A percentile compares a stretch with the other conserved stretches of the same genome.
phyloP scores from a whole-genome alignment of 306 rosid species.

The Vachellia pachyceras region DNA sequence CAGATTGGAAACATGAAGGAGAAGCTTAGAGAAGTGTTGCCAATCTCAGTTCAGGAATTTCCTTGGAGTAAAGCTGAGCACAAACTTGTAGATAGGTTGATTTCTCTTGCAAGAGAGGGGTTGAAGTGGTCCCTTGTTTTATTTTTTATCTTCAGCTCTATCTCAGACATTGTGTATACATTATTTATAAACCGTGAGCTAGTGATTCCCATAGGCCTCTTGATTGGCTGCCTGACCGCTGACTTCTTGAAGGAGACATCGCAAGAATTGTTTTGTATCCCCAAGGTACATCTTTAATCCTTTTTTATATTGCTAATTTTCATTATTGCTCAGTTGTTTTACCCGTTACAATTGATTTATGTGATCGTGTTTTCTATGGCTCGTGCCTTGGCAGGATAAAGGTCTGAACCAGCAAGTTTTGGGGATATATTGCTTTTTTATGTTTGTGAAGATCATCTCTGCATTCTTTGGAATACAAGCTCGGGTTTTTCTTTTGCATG shows the following conservation, averaged over 20 bases:
- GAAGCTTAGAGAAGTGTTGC: constrained; percentile 45
- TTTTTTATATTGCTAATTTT: too few relatives aligned
- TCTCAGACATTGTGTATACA: constrained; percentile 47
- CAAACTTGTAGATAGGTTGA: constrained; percentile 40
- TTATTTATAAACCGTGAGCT: constrained; percentile 44
- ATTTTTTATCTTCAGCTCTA: constrained; percentile 44
- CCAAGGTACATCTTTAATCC: constrained; percentile 37
- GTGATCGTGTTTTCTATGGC: constrained; percentile 16
- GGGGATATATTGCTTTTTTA: constrained; percentile 45
- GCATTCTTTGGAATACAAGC: constrained; percentile 33
- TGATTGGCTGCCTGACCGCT: constrained; percentile 47
- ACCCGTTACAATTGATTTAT: neutral
- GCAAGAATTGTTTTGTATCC: constrained; percentile 43
- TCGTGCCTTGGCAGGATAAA: constrained; percentile 40
- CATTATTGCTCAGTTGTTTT: neutral
- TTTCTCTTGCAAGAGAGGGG: constrained; percentile 40
- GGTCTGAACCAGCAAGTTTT: constrained; percentile 42
- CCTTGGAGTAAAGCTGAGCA: constrained; percentile 53
- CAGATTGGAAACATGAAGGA: constrained; percentile 39
- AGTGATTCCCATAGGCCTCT: constrained; percentile 50
- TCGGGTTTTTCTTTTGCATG: constrained; percentile 47
- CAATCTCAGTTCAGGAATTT: constrained; percentile 48
- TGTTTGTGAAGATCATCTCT: constrained; percentile 44
- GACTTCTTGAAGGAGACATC: constrained; percentile 53
- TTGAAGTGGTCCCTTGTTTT: constrained; percentile 52